Conservation (phyloP, 2,329 filamentous ascomycete species). For the Fusarium sp. region DNA sequence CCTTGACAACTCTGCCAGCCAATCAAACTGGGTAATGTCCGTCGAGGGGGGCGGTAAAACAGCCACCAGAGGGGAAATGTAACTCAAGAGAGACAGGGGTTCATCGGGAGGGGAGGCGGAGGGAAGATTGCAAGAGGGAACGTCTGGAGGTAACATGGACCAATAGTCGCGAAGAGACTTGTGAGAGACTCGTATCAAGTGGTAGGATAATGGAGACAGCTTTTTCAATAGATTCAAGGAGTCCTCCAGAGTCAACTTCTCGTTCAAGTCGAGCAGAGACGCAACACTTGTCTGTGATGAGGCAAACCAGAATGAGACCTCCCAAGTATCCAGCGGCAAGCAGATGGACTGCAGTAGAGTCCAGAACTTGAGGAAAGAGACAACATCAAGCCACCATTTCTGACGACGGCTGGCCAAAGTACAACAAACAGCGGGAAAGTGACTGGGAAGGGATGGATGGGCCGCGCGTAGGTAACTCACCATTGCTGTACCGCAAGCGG, state of each 20-base stretch:
- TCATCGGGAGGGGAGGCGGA: not conserved
- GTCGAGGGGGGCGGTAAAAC: not conserved
- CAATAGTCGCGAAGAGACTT: not conserved
- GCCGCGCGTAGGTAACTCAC: conserved; percentile 54
- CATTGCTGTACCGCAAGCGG: conserved; percentile 96
- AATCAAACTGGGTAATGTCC: not conserved
- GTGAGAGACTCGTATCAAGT: not conserved
- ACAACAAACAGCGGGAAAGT: not conserved
- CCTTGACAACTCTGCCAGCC: conserved; percentile 5
- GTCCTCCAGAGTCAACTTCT: not conserved
- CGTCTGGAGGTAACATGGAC: not conserved
- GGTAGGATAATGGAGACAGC: not conserved
- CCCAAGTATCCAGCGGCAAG: conserved; percentile 7
- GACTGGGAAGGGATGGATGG: not conserved
- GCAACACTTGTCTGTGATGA: not conserved
- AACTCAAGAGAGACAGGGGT: not conserved
- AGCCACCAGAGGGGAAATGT: not conserved
- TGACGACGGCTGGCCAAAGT: not conserved
- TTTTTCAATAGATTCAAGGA: not conserved
- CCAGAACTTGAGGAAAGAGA: conserved; percentile 6
- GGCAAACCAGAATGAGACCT: conserved; percentile 15
- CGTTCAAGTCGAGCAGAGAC: not conserved
- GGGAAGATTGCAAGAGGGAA: not conserved
- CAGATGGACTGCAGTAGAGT: not conserved
- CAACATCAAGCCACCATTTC: not conserved